Conservation (phyloP, 345 rosid genomes). For the Sonneratia caseolaris region DNA sequence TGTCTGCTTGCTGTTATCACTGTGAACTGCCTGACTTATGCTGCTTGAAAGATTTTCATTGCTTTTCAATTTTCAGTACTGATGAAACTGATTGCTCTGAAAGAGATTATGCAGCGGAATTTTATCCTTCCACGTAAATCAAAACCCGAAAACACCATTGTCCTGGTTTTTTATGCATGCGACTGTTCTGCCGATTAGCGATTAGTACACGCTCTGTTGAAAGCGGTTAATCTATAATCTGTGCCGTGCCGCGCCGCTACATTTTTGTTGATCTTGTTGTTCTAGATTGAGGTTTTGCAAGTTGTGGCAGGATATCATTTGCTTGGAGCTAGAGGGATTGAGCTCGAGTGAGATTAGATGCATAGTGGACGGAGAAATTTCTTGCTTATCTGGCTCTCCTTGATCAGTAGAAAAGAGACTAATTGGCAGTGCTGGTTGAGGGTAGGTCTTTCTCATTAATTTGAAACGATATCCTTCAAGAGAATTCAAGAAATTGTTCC, state of each 20-base stretch:
- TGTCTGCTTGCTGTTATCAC: not conserved
- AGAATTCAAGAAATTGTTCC: not conserved
- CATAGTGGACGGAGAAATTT: too few relatives aligned
- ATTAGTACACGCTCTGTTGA: not conserved
- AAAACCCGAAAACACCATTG: too few relatives aligned
- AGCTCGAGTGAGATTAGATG: not conserved
- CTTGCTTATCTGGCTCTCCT: not conserved
- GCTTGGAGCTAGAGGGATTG: not conserved
- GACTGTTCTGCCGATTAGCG: not conserved
- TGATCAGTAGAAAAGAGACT: not conserved
- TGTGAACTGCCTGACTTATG: not conserved
- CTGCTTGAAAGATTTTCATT: not conserved
- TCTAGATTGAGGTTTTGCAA: too few relatives aligned
- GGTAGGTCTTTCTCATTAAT: not conserved
- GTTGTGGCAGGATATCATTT: not conserved
- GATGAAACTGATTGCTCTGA: not conserved
- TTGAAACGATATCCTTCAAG: not conserved
- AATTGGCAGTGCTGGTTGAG: not conserved
- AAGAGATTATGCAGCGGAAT: not conserved
- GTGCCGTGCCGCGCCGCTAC: not conserved
- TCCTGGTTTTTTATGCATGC: not conserved
- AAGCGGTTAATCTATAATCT: not conserved
- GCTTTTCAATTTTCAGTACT: not conserved
- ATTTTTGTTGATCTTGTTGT: not conserved
- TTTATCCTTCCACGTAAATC: not conserved